Evolutionary conservation across 495 filamentous ascomycete species (phyloP).

Genomic region (Daldinia concentrica): DNA sequence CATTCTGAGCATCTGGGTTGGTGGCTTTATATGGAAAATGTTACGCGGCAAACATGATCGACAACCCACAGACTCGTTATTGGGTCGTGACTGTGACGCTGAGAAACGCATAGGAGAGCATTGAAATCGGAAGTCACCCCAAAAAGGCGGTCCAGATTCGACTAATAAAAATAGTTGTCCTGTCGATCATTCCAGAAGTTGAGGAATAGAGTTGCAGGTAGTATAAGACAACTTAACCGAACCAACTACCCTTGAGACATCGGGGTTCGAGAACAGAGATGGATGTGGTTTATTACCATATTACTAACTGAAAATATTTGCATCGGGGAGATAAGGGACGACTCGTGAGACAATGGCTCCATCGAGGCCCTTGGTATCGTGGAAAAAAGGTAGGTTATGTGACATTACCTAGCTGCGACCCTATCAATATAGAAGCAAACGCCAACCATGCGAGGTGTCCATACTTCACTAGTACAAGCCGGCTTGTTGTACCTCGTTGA

Average conservation of each 20-base stretch:
- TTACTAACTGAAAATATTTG: constrained; percentile 8
- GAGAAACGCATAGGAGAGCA: constrained; percentile 11
- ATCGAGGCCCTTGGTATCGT: constrained; percentile 11
- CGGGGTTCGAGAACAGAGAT: constrained; percentile 24
- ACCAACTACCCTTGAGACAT: constrained; percentile 16
- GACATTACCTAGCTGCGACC: constrained; percentile 37
- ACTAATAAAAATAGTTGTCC: constrained; percentile 11
- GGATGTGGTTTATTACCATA: constrained; percentile 1
- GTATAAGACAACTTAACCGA: constrained; percentile 23
- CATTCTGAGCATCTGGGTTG: constrained; percentile 24
- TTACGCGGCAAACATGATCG: constrained; percentile 28
- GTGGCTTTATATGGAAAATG: constrained; percentile 16
- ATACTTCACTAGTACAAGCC: constrained; percentile 26
- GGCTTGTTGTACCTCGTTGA: neutral
- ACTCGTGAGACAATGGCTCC: constrained; percentile 8
- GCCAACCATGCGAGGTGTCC: constrained; percentile 41
- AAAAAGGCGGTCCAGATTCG: constrained; percentile 27
- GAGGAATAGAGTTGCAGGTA: constrained; percentile 10
- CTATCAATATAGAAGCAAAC: constrained; percentile 36
- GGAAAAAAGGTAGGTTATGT: constrained; percentile 20
- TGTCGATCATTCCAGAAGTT: constrained; percentile 29
- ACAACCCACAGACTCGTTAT: constrained; percentile 18
- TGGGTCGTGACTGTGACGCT: constrained; percentile 20
- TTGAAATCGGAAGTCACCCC: constrained; percentile 24
- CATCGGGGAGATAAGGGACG: neutral